Percentiles rank a stretch among this genome's conserved stretches.
Conservation (phyloP, 2,329 filamentous ascomycete species). For the Penicillium freii region DNA sequence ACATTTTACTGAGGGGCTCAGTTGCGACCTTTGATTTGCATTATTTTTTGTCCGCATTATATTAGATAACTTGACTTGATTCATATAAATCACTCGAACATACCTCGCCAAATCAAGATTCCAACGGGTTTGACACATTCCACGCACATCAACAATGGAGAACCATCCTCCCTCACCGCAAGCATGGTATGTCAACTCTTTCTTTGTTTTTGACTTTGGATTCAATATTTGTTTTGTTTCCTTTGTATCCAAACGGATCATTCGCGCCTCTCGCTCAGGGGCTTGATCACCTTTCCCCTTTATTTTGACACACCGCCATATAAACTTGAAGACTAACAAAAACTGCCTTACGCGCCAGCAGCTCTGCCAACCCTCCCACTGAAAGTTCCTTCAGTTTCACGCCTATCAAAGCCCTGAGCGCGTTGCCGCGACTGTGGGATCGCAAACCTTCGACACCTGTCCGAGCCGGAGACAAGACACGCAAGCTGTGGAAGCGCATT, state of each 20-base stretch:
- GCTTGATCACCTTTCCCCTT: background rate
- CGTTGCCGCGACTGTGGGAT: conserved; percentile 45
- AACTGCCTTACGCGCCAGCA: conserved; percentile 9
- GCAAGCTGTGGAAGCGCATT: conserved; percentile 49
- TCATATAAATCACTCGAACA: background rate
- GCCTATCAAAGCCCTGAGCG: conserved; percentile 37
- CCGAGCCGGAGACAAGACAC: conserved; percentile 39
- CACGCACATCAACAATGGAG: conserved; percentile 25
- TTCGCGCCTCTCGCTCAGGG: conserved; percentile 5
- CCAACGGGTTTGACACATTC: conserved; percentile 26
- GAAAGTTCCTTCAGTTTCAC: conserved; percentile 42
- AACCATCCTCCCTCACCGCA: conserved; percentile 19
- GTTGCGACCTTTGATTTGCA: background rate
- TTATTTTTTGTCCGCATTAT: background rate
- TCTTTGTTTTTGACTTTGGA: background rate
- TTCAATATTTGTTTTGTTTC: background rate
- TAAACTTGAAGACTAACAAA: conserved; percentile 13
- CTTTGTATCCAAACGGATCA: background rate
- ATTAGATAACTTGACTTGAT: background rate
- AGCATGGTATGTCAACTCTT: conserved; percentile 17
- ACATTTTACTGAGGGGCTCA: background rate
- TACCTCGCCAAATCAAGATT: conserved; percentile 6
- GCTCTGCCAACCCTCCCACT: conserved; percentile 5
- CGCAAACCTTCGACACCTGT: conserved; percentile 46
- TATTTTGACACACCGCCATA: conserved; percentile 1